phyloP scores from a whole-genome alignment of 129 eudicot genomes.

The Smallanthus sonchifolius region DNA sequence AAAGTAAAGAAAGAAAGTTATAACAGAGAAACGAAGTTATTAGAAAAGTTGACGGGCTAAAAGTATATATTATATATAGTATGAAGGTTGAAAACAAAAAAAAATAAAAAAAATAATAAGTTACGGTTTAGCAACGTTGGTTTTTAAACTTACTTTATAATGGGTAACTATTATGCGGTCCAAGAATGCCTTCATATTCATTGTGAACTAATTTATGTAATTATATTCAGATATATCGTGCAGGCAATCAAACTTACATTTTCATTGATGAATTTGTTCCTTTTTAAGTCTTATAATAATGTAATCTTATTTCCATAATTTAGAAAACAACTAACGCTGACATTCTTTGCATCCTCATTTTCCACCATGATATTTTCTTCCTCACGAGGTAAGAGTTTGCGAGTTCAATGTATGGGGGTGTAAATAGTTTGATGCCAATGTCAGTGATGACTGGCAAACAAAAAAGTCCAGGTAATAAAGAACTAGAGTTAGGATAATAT shows the following conservation, averaged over 20 bases:
- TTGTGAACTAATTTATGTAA: neutral
- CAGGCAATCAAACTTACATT: neutral
- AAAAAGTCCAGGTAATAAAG: neutral
- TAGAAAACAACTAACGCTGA: neutral
- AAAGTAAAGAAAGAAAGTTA: too few relatives aligned
- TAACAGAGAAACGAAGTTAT: too few relatives aligned
- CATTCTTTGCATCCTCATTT: neutral
- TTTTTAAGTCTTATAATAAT: neutral
- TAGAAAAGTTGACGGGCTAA: too few relatives aligned
- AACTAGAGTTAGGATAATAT: neutral
- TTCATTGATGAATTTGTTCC: neutral
- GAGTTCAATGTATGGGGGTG: neutral
- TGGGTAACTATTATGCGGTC: neutral
- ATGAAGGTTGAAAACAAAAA: too few relatives aligned
- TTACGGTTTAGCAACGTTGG: too few relatives aligned
- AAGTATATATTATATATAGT: too few relatives aligned
- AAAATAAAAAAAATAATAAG: too few relatives aligned
- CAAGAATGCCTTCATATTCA: slow-evolving; percentile 7
- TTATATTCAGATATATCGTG: neutral
- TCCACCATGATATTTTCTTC: neutral
- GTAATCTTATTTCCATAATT: neutral
- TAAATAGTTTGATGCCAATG: too few relatives aligned
- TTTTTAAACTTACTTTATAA: too few relatives aligned
- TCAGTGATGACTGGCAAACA: neutral
- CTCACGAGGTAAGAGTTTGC: neutral